Evolutionary conservation across 1,284 basidiomycete genomes (phyloP), one percentile per base, ranked within the genome.

Genomic region (Rhodofomes roseus): DNA sequence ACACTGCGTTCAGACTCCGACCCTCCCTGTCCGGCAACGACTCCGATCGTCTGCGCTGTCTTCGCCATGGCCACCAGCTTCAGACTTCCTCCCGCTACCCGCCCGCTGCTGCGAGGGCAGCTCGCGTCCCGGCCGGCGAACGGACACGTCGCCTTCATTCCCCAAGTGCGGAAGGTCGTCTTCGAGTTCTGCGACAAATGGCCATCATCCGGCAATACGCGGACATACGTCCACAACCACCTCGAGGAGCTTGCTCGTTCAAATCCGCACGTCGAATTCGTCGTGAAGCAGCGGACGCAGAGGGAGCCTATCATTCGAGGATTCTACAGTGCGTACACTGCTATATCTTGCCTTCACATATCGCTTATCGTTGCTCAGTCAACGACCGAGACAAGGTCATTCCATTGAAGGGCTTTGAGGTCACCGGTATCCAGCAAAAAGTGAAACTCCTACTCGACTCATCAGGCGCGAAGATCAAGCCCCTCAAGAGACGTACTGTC

Each of bases 171-270:
- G 55, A 93, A 92, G 71, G 77, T 95, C 62, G 90, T 95, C 60
- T 85, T 95, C 71, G 90, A 93, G 73, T 94, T 83, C 73, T 93
- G 92, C 74, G 86, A 93, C 68, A 83, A 81, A 61, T 91, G 87
- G 83, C 84, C 89, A 0, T 88, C 90, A 7, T 92, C 90, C 1
- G 73, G 80, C 37, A 85, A 86, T 68, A 79, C 89, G 4, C 85
- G 92, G 65, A 81, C 78, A 14, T 94, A 83, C 71, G 74, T 95
- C 66, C 74, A 79, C 68, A 85, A 82, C 60, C 77, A 86, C 62
- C 75, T 90, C 59, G 81, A 86, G 69, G 65, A 76, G 20, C 74
- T 92, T 59, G 91, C 91, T 12, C 80, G 78, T 60, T 72, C 80
- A 62, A 86, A 92, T 71, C 89, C 90, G 0, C 91, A 93, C 71